A percentile compares a stretch with the other conserved stretches of the same genome.
These are phyloP conservation scores for Suillus americanus DNA, from an alignment of 768 basidiomycete genomes.

Conservation along the genomic window DNA sequence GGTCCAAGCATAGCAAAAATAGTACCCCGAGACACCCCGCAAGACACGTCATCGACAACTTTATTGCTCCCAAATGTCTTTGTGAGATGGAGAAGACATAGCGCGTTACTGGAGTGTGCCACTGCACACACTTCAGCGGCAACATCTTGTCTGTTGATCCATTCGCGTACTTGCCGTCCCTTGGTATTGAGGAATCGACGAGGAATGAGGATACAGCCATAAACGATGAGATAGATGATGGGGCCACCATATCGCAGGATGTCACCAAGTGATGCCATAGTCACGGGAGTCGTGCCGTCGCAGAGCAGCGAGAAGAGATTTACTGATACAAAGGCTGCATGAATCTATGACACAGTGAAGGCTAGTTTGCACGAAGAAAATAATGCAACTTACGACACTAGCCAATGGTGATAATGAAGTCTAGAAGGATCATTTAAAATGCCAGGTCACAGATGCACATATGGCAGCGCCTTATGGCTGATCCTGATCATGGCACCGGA, in stretches of 20 bases:
- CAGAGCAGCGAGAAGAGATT: constrained; percentile 78
- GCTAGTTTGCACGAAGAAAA: neutral
- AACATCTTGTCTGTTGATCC: constrained; percentile 48
- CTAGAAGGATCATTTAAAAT: constrained; percentile 19
- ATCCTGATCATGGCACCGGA: constrained; percentile 56
- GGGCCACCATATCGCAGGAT: constrained; percentile 72
- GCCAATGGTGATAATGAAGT: constrained; percentile 74
- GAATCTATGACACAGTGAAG: constrained; percentile 39
- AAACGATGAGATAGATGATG: constrained; percentile 68
- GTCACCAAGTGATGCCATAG: constrained; percentile 45
- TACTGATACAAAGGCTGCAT: constrained; percentile 72
- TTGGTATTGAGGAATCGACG: constrained; percentile 32
- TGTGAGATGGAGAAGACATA: constrained; percentile 62
- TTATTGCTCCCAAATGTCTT: constrained; percentile 57
- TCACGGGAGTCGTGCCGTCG: constrained; percentile 49
- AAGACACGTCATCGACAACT: constrained; percentile 73
- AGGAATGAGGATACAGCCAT: constrained; percentile 49
- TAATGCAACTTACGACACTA: constrained; percentile 51
- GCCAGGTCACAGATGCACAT: neutral
- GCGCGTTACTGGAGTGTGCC: constrained; percentile 27
- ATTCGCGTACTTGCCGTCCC: constrained; percentile 14
- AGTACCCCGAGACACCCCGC: constrained; percentile 61
- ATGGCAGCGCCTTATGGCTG: constrained; percentile 41
- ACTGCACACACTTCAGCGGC: constrained; percentile 50
- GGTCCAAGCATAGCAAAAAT: constrained; percentile 77